Base-by-base conservation (phyloP, 768 basidiomycete genomes). In the Cystofilobasidium ferigula region DNA sequence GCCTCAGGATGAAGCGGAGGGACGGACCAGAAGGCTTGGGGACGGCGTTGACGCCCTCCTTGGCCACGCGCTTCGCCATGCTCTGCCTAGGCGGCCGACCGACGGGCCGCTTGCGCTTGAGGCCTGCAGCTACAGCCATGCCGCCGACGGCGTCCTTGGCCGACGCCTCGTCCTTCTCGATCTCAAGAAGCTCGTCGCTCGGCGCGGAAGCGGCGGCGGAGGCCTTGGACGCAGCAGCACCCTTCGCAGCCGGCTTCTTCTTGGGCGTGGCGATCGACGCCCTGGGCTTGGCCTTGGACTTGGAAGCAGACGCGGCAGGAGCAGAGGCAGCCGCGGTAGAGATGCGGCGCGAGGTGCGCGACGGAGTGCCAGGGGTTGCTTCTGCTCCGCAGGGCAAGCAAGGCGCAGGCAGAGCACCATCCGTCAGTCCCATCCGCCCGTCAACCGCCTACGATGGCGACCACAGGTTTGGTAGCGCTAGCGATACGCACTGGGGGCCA, bases 401-500 rank as follows among this genome's bases (percentile, higher is more conserved):
- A 51, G 6, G 6, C 10, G 9, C 4, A 7, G n/a, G 12, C 48
- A 9, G n/a, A 51, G 9, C 24, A 20, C 24, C n/a, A 24, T 20
- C 4, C 13, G 45, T 40, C 38, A 40, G 16, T 9, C 16, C n/a
- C n/a, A n/a, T n/a, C n/a, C n/a, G n/a, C n/a, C n/a, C n/a, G n/a
- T n/a, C n/a, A n/a, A n/a, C n/a, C n/a, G n/a, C n/a, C n/a, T n/a
- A n/a, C n/a, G n/a, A n/a, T n/a, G n/a, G n/a, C n/a, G n/a, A n/a
- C n/a, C n/a, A n/a, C n/a, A n/a, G n/a, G n/a, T n/a, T n/a, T n/a
- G n/a, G n/a, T n/a, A n/a, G n/a, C n/a, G n/a, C n/a, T n/a, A n/a
- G n/a, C n/a, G n/a, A n/a, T n/a, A 54, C 51, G 51, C 3, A 54
- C 51, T 54, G 30, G 51, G 51, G 22, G 45, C 45, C 51, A 54